Conservation (phyloP, 768 basidiomycete species). For the Podaxis sp. region DNA sequence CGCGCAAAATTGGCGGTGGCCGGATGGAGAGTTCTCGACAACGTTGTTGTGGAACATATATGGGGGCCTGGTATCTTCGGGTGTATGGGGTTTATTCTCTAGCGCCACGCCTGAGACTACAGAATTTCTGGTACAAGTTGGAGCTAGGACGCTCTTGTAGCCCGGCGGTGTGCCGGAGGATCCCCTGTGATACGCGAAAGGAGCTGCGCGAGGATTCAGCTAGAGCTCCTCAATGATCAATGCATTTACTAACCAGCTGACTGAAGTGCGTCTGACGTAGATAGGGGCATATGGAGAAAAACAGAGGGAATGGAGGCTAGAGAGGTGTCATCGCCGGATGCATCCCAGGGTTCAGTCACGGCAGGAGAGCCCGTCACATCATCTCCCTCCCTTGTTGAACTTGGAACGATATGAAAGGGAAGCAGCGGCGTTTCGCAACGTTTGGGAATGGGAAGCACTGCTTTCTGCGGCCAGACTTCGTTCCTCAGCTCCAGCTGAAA, state of each 20-base stretch:
- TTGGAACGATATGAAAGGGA: constrained; percentile 7
- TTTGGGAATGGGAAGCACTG: neutral
- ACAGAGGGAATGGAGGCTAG: constrained; percentile 3
- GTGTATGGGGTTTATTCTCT: neutral
- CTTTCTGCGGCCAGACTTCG: neutral
- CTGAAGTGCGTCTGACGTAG: neutral
- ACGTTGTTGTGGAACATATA: neutral
- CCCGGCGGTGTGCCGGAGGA: neutral
- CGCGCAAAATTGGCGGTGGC: constrained; percentile 4
- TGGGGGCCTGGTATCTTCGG: neutral
- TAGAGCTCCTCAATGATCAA: neutral
- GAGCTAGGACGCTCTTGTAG: neutral
- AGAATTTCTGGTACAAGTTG: neutral
- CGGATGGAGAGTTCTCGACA: neutral
- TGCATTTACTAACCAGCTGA: neutral
- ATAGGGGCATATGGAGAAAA: constrained; percentile 6
- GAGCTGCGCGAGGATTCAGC: neutral
- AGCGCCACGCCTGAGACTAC: neutral
- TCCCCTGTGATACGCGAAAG: neutral
- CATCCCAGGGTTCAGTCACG: neutral
- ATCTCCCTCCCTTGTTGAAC: neutral
- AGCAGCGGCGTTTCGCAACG: constrained; percentile 9
- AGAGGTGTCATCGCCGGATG: neutral
- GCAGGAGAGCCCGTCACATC: neutral
- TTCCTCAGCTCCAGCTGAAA: neutral